Evolutionary conservation across 768 basidiomycete species (phyloP).

Genomic region (Phaeotremella fagi): DNA sequence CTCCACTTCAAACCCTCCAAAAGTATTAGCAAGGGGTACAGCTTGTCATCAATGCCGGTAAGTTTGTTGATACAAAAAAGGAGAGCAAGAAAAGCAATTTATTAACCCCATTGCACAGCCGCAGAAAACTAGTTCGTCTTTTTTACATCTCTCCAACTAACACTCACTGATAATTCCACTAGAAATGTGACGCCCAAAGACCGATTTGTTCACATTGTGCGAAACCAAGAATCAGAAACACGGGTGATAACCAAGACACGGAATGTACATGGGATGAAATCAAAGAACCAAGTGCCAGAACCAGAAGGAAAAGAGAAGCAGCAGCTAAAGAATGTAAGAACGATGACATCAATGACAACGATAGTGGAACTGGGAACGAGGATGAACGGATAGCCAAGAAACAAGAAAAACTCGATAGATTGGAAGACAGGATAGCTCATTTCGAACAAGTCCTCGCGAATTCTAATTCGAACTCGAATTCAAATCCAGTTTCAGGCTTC

Average conservation of each 20-base stretch:
- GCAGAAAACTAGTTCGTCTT: conserved; percentile 4
- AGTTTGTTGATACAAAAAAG: no score
- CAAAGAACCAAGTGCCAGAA: conserved; percentile 17
- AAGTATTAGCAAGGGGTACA: conserved; percentile 3
- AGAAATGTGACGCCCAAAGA: conserved; percentile 36
- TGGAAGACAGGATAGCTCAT: conserved; percentile 24
- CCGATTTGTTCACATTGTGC: conserved; percentile 32
- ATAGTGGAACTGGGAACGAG: background rate
- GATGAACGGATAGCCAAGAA: conserved; percentile 15
- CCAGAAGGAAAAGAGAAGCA: conserved; percentile 11
- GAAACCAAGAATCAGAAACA: conserved; percentile 19
- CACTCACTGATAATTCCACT: background rate
- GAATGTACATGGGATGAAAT: conserved; percentile 39
- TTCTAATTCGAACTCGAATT: background rate
- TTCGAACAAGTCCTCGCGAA: background rate
- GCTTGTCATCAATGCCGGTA: conserved; percentile 9
- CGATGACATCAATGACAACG: background rate
- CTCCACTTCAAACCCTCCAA: no score
- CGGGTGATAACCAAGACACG: background rate
- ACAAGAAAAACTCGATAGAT: conserved; percentile 14
- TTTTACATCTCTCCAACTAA: background rate
- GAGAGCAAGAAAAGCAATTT: no score
- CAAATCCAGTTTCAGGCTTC: background rate
- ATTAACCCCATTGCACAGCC: background rate
- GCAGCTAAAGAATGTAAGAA: no score